Base-by-base conservation (phyloP, 768 basidiomycete species). In the Suillus variegatus region DNA sequence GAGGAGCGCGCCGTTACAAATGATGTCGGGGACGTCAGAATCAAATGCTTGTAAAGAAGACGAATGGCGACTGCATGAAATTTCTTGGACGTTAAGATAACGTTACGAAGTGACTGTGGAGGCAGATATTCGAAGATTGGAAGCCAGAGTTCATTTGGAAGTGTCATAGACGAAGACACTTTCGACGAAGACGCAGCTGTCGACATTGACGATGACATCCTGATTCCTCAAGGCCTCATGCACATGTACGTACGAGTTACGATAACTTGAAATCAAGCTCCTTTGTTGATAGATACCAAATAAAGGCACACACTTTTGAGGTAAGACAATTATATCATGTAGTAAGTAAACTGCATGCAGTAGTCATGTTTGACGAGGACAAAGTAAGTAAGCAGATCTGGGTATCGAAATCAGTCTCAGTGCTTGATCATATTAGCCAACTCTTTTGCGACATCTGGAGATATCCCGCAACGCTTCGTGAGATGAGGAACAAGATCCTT, bases 61-160 rank as follows among this genome's bases (percentile, higher is more conserved):
- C 76, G 68, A 0, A 71, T 46, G 0, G 70, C 77, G 47, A 77
- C 76, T 0, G 69, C 62, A 51, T 72, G 71, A 69, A 81, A 80
- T 25, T 64, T 73, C 35, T 63, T 76, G 70, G 64, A 76, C 0
- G 78, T 51, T 13, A 51, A 51, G 3, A 78, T 73, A 63, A 81
- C 68, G 61, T 66, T 65, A 43, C 74, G 70, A 60, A 81, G 67
- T 67, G 79, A 78, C 20, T 40, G 43, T 0, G 77, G 71, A 0
- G 65, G 58, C 44, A 81, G 67, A 13, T 72, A 68, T 46, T 78
- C 79, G 51, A 81, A 81, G 35, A 81, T 75, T 61, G 67, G 67
- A 68, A 80, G 70, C 80, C 80, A 81, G 1, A 81, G 70, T 47
- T 81, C 80, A 57, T 73, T 75, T 1, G 80, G 80, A 38, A 81